phyloP scores from a whole-genome alignment of 1,284 basidiomycete species.

The Bjerkandera adusta region DNA sequence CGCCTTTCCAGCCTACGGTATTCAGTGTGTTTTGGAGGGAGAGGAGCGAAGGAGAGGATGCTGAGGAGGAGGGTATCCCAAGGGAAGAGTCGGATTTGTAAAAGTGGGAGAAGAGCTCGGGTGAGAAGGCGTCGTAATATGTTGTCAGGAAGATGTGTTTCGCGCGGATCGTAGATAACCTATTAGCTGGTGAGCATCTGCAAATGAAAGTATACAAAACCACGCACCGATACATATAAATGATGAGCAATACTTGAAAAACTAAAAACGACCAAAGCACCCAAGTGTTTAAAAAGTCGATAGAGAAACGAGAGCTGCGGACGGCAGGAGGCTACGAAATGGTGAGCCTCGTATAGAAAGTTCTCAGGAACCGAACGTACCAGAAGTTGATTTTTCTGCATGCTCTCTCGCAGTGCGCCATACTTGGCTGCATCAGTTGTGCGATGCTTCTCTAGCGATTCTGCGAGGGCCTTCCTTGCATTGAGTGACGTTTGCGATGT shows the following conservation, averaged over 20 bases:
- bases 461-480: slow-evolving; percentile 42
- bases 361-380: slow-evolving; percentile 24
- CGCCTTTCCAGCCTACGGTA: slow-evolving; percentile 30
- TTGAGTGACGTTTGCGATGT: slow-evolving; percentile 51
- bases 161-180: slow-evolving; percentile 39
- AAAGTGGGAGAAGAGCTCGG: slow-evolving; percentile 58
- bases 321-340: slow-evolving; percentile 18
- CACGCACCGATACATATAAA: slow-evolving; percentile 29
- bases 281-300: slow-evolving; percentile 26
- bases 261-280: slow-evolving; percentile 22
- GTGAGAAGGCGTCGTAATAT: slow-evolving; percentile 74
- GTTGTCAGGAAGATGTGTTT: slow-evolving; percentile 49
- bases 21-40: slow-evolving; percentile 27
- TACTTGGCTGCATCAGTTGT: slow-evolving; percentile 32
- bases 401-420: slow-evolving; percentile 34
- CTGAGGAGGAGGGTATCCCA: slow-evolving; percentile 35
- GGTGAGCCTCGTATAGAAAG: not conserved
- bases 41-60: slow-evolving; percentile 21
- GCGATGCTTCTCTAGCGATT: slow-evolving; percentile 39
- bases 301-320: slow-evolving; percentile 14
- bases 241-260: slow-evolving; percentile 24
- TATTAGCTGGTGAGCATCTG: slow-evolving; percentile 19
- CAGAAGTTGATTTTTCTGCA: slow-evolving; percentile 34
- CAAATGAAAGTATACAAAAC: not conserved
- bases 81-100: slow-evolving; percentile 32